Conservation (phyloP, 108 stramenopile species). For the Cyclotella sp. region DNA sequence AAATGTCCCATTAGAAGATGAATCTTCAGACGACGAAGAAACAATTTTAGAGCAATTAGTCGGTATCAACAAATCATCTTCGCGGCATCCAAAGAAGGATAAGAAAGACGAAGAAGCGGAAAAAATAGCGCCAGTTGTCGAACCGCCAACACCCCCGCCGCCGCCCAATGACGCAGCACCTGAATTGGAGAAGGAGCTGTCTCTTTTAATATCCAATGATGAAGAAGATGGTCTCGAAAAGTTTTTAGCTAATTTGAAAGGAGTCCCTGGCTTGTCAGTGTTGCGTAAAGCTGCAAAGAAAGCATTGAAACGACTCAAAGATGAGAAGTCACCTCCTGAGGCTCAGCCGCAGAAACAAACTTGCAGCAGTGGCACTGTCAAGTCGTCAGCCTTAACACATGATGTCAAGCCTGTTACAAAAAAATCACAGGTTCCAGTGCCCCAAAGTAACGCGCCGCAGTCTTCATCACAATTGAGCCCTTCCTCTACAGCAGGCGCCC, state of each 20-base stretch:
- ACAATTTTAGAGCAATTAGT: slow-evolving; percentile 56
- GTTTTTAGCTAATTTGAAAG: slow-evolving; percentile 75
- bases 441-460: slow-evolving; percentile 16
- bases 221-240: slow-evolving; percentile 81
- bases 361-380: slow-evolving; percentile 8
- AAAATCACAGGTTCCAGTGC: not conserved
- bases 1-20: slow-evolving; percentile 40
- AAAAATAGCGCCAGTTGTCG: slow-evolving; percentile 16
- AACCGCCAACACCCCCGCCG: slow-evolving; percentile 10
- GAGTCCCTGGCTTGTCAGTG: slow-evolving; percentile 85
- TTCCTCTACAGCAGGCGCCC: slow-evolving; percentile 24
- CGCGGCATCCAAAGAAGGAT: slow-evolving; percentile 46
- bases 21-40: slow-evolving; percentile 54
- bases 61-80: slow-evolving; percentile 30
- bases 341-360: slow-evolving; percentile 37
- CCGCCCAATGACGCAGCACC: slow-evolving; percentile 6
- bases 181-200: slow-evolving; percentile 52
- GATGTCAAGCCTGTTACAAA: not conserved
- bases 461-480: slow-evolving; percentile 25
- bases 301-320: slow-evolving; percentile 79
- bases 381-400: not conserved
- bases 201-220: slow-evolving; percentile 56
- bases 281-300: slow-evolving; percentile 92
- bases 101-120: slow-evolving; percentile 34
- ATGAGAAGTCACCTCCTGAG: slow-evolving; percentile 33